Conservation (phyloP, 208 protist species). For the Trichomonas gallinae region DNA sequence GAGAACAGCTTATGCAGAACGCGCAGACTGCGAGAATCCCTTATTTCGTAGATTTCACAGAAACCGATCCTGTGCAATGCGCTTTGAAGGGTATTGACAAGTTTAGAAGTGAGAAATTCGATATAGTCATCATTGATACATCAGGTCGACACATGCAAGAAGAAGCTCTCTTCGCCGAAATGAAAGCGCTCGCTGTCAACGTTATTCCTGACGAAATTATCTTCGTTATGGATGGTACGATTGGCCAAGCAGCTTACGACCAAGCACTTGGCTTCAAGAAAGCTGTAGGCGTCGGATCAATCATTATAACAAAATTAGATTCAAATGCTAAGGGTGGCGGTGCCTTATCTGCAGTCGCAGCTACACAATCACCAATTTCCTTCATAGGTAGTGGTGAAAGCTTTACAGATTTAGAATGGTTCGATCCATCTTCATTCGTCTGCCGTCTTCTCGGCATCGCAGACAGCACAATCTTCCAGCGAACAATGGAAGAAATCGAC, state of each 20-base stretch:
- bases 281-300: conserved; percentile 72
- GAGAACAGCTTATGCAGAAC: conserved; percentile 70
- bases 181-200: conserved; percentile 60
- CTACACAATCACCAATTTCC: conserved; percentile 84
- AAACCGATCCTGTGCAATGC: conserved; percentile 83
- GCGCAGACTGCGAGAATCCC: conserved; percentile 88
- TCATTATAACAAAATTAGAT: conserved; percentile 98
- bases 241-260: conserved; percentile 79
- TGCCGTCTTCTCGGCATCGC: conserved; percentile 66
- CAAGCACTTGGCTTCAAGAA: conserved; percentile 56
- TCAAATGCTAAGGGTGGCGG: conserved; percentile 94
- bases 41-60: conserved; percentile 81
- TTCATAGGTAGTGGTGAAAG: conserved; percentile 94
- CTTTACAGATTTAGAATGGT: conserved; percentile 80
- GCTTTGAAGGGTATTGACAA: conserved; percentile 54
- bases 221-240: conserved; percentile 89
- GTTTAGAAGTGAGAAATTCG: conserved; percentile 53
- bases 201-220: conserved; percentile 77
- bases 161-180: conserved; percentile 89
- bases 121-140: conserved; percentile 98
- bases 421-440: conserved; percentile 51
- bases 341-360: conserved; percentile 63
- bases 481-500: conserved; percentile 30
- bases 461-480: conserved; percentile 56
- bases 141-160: conserved; percentile 94